These are phyloP conservation scores for Coemansia sp. DNA, from an alignment of 192 early-diverging fungal genomes.

Conservation along the genomic window DNA sequence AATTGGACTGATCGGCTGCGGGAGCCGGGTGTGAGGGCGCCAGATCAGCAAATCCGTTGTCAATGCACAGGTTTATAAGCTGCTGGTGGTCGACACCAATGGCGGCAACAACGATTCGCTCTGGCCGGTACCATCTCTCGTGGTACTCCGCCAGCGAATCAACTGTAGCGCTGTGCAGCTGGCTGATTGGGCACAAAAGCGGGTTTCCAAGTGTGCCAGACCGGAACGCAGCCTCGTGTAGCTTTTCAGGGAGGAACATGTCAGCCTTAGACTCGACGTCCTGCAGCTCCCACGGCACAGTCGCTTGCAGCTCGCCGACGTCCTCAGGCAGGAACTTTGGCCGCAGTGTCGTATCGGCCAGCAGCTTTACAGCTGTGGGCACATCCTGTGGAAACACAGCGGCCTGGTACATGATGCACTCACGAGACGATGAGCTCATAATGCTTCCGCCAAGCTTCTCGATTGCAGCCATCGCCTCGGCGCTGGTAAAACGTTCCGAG, in stretches of 20 bases:
- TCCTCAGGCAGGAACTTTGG: conserved; percentile 75
- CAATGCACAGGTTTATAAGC: conserved; percentile 65
- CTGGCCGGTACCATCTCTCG: conserved; percentile 82
- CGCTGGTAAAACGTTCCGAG: conserved; percentile 67
- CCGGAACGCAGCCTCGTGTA: conserved; percentile 82
- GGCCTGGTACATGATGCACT: conserved; percentile 94
- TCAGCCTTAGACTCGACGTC: conserved; percentile 84
- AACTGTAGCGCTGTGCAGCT: conserved; percentile 67
- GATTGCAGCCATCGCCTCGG: conserved; percentile 71
- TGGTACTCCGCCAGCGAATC: conserved; percentile 71
- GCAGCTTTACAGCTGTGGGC: conserved; percentile 64
- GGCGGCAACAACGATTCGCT: conserved; percentile 87
- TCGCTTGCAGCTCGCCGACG: conserved; percentile 74
- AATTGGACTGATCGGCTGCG: background rate
- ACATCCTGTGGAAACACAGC: conserved; percentile 87
- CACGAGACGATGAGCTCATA: conserved; percentile 84
- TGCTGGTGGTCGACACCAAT: conserved; percentile 85
- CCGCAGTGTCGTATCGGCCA: conserved; percentile 79
- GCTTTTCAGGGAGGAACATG: conserved; percentile 79
- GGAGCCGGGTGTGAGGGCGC: conserved; percentile 28
- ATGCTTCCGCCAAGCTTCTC: conserved; percentile 90
- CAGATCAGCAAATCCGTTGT: conserved; percentile 73
- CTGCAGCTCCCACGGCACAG: conserved; percentile 84
- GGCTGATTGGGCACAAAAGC: conserved; percentile 68
- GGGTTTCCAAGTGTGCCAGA: conserved; percentile 80